These are phyloP conservation scores for Trametes coccinea DNA, from an alignment of 768 basidiomycete species.

Conservation along the genomic window DNA sequence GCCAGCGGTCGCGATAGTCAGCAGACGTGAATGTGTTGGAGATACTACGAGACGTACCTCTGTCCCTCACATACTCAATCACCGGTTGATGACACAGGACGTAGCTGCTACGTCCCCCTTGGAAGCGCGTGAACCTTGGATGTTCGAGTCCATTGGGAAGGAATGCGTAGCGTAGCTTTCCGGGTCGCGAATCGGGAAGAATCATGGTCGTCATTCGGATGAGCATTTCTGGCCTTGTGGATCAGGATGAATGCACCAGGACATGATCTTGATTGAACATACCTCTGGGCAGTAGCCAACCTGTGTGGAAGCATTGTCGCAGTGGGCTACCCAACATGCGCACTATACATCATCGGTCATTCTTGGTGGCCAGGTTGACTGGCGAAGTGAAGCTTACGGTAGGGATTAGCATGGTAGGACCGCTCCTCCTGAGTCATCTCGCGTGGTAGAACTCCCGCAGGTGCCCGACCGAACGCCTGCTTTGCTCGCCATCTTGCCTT, in stretches of 20 bases:
- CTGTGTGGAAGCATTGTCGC: slow-evolving; percentile 53
- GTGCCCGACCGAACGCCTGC: slow-evolving; percentile 2
- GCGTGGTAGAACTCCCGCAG: slow-evolving; percentile 36
- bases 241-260: background rate
- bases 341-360: slow-evolving; percentile 41
- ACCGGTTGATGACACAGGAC: slow-evolving; percentile 60
- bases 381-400: slow-evolving; percentile 47
- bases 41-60: slow-evolving; percentile 33
- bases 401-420: slow-evolving; percentile 73
- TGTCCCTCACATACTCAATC: slow-evolving; percentile 40
- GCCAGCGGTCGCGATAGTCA: background rate
- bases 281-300: slow-evolving; percentile 60
- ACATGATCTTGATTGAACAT: slow-evolving; percentile 12
- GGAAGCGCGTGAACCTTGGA: slow-evolving; percentile 53
- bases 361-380: background rate
- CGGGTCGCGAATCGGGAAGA: slow-evolving; percentile 32
- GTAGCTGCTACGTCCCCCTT: slow-evolving; percentile 50
- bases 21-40: background rate
- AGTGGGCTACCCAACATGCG: slow-evolving; percentile 71
- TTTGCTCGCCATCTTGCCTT: slow-evolving; percentile 22
- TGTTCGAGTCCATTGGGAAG: slow-evolving; percentile 70
- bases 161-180: slow-evolving; percentile 29
- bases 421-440: slow-evolving; percentile 65
- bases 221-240: slow-evolving; percentile 56
- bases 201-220: slow-evolving; percentile 56